Base-by-base conservation (phyloP, 2,329 filamentous ascomycete genomes). In the Calonectria pseudoturangicola region DNA sequence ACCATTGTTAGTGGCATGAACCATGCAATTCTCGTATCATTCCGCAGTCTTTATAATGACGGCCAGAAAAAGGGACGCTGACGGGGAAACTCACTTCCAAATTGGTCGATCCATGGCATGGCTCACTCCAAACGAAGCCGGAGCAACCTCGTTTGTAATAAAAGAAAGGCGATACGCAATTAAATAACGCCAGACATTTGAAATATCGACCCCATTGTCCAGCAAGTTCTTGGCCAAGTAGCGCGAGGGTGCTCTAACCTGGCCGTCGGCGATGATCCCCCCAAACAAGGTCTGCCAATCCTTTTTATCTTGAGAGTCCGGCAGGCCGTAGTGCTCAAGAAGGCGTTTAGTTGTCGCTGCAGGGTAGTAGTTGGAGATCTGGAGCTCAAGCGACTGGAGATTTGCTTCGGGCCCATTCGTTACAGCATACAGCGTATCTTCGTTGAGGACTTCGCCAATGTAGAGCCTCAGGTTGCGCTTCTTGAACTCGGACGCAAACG, bases 401-500 rank as follows among this genome's bases (percentile, higher is more conserved):
- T 67, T 71, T 15, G 72, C 51, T 2, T 68, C 72, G 3, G 72
- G 72, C 2, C 63, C 63, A 30, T 73, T 73, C 0, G 68, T 71
- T 5, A 68, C 72, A 7, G 72, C 72, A 27, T 73, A 73, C 12
- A 73, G 15, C 2, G 72, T 71, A 25, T 73, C 69, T 25, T 73
- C 72, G 30, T 73, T 62, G 2, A 65, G 39, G 16, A 73, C 72
- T n/a, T 73, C 72, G 27, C 72, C 72, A 15, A 71, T 71, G 48
- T 65, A 25, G 2, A 73, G 30, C 15, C 50, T 60, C 27, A 71
- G 65, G 0, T 50, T 50, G 36, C 72, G 72, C 5, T 60, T 63
- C n/a, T 70, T 67, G 8, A 78, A 77, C 43, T 75, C 71, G n/a
- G 48, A 64, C 1, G 73, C 74, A n/a, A 73, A 63, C 6, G 73